Evolutionary conservation across 352 stramenopile genomes (phyloP), one percentile per base, ranked within the genome.

Genomic region (Pythium aquatile): DNA sequence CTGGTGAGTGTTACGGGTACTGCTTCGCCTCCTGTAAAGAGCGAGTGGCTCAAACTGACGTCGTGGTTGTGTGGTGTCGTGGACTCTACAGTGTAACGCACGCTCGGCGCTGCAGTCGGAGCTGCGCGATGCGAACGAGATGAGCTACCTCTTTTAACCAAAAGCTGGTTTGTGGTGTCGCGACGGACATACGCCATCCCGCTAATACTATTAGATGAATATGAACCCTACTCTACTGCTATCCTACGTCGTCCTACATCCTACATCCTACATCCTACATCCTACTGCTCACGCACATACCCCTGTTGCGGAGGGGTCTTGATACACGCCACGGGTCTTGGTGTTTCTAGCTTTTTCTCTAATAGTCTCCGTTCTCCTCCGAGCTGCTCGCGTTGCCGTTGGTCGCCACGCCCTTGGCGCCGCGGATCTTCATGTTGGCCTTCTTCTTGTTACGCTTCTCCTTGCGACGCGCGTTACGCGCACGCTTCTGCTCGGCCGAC

Each of bases 401-500:
- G 1, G 32, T 33, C 49, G 68, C 61, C 30, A 39, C n/a, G n/a
- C 55, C 10, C 42, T 69, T 60, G 47, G 40, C 70, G 30, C 66
- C 72, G 14, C 60, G 59, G 63, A 87, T 65, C 72, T 88, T 88
- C 58, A 83, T 72, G 40, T 69, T 74, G 56, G 57, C 35, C 57
- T 85, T 85, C 70, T 88, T 87, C 76, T 88, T 87, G 39, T 86
- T 89, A 33, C 83, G 78, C 77, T 92, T 92, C 58, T 87, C 77
- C 75, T 89, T 89, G 64, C 83, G 81, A 57, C 80, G 80, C 59
- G 78, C 69, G 75, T 92, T 92, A 54, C 83, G 83, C 65, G 65
- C 54, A 46, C 78, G 81, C 68, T 90, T 90, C 68, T 92, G 83
- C 24, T 71, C 61, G 32, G 83, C 81, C 42, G 78, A 78, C 30